These are phyloP conservation scores for Veloboletus limbatus DNA, from an alignment of 1,284 basidiomycete genomes.

Conservation along the genomic window DNA sequence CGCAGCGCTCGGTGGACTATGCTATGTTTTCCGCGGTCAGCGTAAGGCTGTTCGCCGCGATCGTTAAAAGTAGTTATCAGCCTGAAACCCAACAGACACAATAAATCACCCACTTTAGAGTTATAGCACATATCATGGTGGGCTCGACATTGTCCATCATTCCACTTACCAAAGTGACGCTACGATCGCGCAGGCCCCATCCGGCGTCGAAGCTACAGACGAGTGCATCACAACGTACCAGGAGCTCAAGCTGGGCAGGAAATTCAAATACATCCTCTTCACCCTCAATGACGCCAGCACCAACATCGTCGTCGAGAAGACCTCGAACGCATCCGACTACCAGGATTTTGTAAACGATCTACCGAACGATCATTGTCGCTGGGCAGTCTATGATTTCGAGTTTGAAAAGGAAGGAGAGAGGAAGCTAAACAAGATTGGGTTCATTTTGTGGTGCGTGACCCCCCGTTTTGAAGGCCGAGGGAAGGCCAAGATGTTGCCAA, in stretches of 20 bases:
- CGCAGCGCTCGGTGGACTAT: constrained; percentile 9
- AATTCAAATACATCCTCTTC: constrained; percentile 87
- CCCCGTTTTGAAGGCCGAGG: not conserved
- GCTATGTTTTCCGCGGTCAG: not conserved
- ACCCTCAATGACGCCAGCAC: constrained; percentile 64
- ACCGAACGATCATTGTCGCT: constrained; percentile 79
- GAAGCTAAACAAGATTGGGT: constrained; percentile 87
- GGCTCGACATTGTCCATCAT: constrained; percentile 2
- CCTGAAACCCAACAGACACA: constrained; percentile 15
- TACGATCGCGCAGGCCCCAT: constrained; percentile 48
- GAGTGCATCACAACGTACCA: constrained; percentile 70
- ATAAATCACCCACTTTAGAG: not conserved
- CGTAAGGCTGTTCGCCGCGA: not conserved
- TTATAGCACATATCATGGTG: constrained; percentile 17
- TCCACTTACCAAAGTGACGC: not conserved
- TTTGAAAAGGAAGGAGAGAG: constrained; percentile 65
- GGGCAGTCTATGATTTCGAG: constrained; percentile 92
- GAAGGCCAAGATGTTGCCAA: not conserved
- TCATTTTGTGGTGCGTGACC: constrained; percentile 68
- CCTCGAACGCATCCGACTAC: constrained; percentile 50
- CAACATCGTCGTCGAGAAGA: constrained; percentile 78
- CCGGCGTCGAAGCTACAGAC: constrained; percentile 67
- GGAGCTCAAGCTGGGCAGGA: constrained; percentile 81
- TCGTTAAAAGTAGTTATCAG: constrained; percentile 15
- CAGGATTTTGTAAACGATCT: constrained; percentile 79